These are phyloP conservation scores for Cutaneotrichosporon mucoides DNA, from an alignment of 1,284 basidiomycete species.

Conservation along the genomic window DNA sequence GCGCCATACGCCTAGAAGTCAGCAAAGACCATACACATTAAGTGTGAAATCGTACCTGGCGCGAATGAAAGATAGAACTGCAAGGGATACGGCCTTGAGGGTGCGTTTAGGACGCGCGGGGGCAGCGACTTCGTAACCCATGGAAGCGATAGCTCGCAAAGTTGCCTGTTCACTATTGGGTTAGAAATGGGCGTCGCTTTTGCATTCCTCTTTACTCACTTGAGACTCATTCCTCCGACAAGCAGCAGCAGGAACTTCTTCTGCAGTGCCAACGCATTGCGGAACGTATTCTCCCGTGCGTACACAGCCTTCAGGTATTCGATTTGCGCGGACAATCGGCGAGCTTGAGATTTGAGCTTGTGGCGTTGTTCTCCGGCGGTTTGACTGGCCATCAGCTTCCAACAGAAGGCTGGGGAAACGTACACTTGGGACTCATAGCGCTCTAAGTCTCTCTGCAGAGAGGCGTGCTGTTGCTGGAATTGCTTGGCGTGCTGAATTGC, in stretches of 20 bases:
- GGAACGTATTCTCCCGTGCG: constrained; percentile 74
- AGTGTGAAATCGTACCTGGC: constrained; percentile 56
- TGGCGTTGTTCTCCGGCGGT: constrained; percentile 22
- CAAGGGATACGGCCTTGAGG: constrained; percentile 60
- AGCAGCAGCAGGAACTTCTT: constrained; percentile 63
- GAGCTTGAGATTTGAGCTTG: constrained; percentile 34
- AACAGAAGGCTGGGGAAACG: constrained; percentile 5
- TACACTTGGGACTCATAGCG: constrained; percentile 21
- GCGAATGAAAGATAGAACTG: constrained; percentile 63
- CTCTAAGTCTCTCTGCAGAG: constrained; percentile 18
- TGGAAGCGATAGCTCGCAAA: constrained; percentile 68
- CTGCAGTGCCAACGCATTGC: constrained; percentile 76
- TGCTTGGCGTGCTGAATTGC: constrained; percentile 19
- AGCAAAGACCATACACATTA: neutral
- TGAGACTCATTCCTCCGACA: constrained; percentile 61
- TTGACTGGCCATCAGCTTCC: neutral
- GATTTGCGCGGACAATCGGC: constrained; percentile 56
- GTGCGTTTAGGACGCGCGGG: constrained; percentile 51
- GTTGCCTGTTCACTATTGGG: constrained; percentile 67
- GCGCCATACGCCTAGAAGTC: constrained; percentile 2
- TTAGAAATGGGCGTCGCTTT: neutral
- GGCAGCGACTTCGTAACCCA: constrained; percentile 60
- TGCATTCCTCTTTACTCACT: constrained; percentile 52
- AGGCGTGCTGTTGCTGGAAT: constrained; percentile 2
- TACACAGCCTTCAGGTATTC: constrained; percentile 88